Base-by-base conservation (phyloP, 192 early-diverging fungal species). In the Coemansia interrupta region DNA sequence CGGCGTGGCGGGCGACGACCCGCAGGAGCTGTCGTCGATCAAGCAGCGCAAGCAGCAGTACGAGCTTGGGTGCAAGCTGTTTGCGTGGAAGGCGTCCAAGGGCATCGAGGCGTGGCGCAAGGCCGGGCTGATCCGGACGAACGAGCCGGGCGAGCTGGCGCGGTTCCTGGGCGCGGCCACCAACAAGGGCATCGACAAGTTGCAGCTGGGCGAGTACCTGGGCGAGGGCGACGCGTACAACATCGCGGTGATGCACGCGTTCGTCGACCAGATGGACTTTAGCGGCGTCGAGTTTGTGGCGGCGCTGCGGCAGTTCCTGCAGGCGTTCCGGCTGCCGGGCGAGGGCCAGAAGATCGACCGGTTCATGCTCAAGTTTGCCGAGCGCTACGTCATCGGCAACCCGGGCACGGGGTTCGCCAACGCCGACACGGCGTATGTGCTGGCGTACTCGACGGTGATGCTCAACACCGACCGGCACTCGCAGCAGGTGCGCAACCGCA, bases 341-440 rank as follows among this genome's bases (percentile, higher is more conserved):
- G 94, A 97, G 73, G 83, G 88, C 22, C 94, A 97, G 66, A 95
- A 95, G 81, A 97, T 97, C 64, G 94, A 97, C 76, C 81, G 94
- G 32, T 95, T 93, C 63, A 97, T 97, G 94, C 82, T 97, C 14
- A 97, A 97, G 74, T 97, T 95, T 81, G 94, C 94, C 29, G 93
- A 95, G 71, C 84, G 92, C 23, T 97, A 89, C 59, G 65, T 93
- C 11, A 86, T 89, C 63, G 89, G 87, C 45, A 94, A 97, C 56
- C 89, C 92, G 2, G 70, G 71, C 4, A 73, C 77, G 0, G 74
- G 74, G 5, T 97, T 97, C 78, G 87, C 87, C 49, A 94, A 91
- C 58, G 93, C 94, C 39, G 93, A 97, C 61, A 91, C 94, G 17
- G 91, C 92, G 1, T 97, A 97, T 58, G 87, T 93, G 32, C 82